phyloP scores from a whole-genome alignment of 805 yeast genomes.

The Wickerhamomyces canadensis region DNA sequence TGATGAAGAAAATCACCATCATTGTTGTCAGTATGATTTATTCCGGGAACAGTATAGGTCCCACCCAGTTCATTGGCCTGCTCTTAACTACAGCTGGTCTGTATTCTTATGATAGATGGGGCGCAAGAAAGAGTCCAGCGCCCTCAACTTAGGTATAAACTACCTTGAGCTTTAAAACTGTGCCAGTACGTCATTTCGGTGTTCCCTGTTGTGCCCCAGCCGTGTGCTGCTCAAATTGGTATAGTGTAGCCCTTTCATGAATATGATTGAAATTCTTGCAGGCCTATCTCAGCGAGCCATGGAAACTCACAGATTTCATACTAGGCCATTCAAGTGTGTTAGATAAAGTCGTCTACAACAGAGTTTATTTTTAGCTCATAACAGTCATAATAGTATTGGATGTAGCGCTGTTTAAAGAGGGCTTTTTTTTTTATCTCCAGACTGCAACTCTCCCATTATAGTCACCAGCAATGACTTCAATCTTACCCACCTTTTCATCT shows the following conservation, averaged over 20 bases:
- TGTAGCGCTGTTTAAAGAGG: too few species aligned
- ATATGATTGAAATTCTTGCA: too few species aligned
- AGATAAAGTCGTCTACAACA: too few species aligned
- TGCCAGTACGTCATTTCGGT: background rate
- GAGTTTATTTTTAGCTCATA: too few species aligned
- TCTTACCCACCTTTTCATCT: constrained; percentile 32
- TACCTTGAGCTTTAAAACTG: background rate
- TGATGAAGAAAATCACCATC: constrained; percentile 84
- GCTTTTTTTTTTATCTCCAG: too few species aligned
- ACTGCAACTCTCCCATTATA: constrained; percentile 43
- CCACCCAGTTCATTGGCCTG: constrained; percentile 44
- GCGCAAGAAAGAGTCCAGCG: constrained; percentile 15
- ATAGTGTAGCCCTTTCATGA: too few species aligned
- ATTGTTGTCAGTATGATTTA: constrained; percentile 71
- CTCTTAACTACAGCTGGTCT: constrained; percentile 48
- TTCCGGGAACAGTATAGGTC: constrained; percentile 44
- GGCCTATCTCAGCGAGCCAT: too few species aligned
- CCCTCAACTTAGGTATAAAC: background rate
- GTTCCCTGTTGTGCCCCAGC: constrained; percentile 4
- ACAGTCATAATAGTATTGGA: too few species aligned
- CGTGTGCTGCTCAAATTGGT: too few species aligned
- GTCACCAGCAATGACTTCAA: constrained; percentile 50
- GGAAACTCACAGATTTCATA: too few species aligned
- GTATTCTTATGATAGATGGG: constrained; percentile 60
- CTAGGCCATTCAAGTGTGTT: too few species aligned